Evolutionary conservation across 305 asterid genomes (phyloP).

Genomic region (Petunia hybrid): DNA sequence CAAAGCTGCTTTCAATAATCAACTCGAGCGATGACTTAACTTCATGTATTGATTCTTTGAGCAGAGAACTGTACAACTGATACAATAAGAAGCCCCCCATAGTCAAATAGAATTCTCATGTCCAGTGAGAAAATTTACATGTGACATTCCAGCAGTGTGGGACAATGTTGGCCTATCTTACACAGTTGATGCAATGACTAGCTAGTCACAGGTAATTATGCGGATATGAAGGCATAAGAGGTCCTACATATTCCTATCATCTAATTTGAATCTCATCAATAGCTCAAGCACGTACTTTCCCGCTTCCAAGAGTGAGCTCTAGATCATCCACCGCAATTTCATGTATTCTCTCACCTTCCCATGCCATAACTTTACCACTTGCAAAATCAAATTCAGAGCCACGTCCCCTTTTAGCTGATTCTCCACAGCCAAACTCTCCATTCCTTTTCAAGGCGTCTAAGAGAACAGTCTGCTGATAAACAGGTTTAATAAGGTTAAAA

Average conservation of each 20-base stretch:
- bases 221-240: not conserved
- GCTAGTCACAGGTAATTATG: not conserved
- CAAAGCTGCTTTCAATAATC: not conserved
- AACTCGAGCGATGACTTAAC: not conserved
- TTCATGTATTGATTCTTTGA: not conserved
- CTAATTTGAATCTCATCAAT: not conserved
- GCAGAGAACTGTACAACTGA: not conserved
- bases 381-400: constrained; percentile 73
- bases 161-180: constrained; percentile 21
- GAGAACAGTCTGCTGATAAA: constrained; percentile 43
- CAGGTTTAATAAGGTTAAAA: constrained; percentile 68
- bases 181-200: not conserved
- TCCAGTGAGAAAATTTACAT: not conserved
- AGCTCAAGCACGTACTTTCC: constrained; percentile 47
- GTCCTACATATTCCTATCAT: not conserved
- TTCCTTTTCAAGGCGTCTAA: constrained; percentile 38
- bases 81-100: too few relatives aligned
- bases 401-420: constrained; percentile 54
- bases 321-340: constrained; percentile 77
- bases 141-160: not conserved
- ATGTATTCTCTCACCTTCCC: constrained; percentile 86
- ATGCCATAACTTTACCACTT: constrained; percentile 65
- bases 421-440: constrained; percentile 55
- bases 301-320: constrained; percentile 81
- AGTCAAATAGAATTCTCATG: not conserved